These are phyloP conservation scores for Hemerocallis citrina DNA, from an alignment of 106 monocot species.

Conservation along the genomic window DNA sequence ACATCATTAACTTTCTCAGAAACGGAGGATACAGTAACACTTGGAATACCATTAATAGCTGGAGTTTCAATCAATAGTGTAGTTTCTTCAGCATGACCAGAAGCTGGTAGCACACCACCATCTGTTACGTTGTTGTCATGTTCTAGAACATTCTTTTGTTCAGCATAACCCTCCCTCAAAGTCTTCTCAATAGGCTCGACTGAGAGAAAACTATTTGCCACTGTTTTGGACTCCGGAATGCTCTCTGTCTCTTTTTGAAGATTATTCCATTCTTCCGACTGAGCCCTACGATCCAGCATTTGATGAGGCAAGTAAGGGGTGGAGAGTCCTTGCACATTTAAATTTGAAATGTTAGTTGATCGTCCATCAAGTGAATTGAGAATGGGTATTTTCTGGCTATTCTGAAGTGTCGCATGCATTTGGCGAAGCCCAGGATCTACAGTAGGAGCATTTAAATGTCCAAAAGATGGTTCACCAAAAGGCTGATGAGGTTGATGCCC, in stretches of 20 bases:
- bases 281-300: slow-evolving; percentile 17
- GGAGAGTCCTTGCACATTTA: slow-evolving; percentile 14
- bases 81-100: slow-evolving; percentile 8
- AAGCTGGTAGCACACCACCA: neutral
- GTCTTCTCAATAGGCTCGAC: neutral
- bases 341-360: slow-evolving; percentile 10
- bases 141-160: neutral
- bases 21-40: slow-evolving; percentile 14
- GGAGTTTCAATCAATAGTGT: slow-evolving; percentile 5
- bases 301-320: slow-evolving; percentile 38
- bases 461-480: slow-evolving; percentile 31
- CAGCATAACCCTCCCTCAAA: slow-evolving; percentile 3
- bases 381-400: slow-evolving; percentile 22
- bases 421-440: slow-evolving; percentile 20
- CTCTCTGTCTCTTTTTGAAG: slow-evolving; percentile 1
- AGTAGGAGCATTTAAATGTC: slow-evolving; percentile 18
- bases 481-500: slow-evolving; percentile 34
- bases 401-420: slow-evolving; percentile 29
- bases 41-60: neutral
- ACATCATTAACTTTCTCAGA: slow-evolving; percentile 24
- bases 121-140: slow-evolving; percentile 1
- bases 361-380: slow-evolving; percentile 12
- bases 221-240: slow-evolving; percentile 5
- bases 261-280: slow-evolving; percentile 15
- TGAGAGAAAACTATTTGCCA: slow-evolving; percentile 1